Percentiles rank a stretch among this genome's conserved stretches.
phyloP scores from a whole-genome alignment of 163 green algal genomes.

The Chlorella variabilis region DNA sequence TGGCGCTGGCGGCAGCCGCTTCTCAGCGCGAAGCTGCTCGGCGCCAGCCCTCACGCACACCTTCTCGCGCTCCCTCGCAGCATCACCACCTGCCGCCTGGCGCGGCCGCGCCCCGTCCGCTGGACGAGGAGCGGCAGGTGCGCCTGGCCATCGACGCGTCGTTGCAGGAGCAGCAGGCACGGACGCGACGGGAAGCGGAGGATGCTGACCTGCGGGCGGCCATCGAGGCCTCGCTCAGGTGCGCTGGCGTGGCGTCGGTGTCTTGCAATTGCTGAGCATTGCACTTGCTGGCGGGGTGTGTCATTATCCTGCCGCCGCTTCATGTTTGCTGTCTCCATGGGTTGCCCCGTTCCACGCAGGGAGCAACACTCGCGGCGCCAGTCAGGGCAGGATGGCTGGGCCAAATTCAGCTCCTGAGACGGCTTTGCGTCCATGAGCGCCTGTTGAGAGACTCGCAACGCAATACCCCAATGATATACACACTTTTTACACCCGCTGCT shows the following conservation, averaged over 20 bases:
- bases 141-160: slow-evolving; percentile 19
- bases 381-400: too few species aligned
- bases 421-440: too few species aligned
- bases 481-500: too few species aligned
- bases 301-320: too few species aligned
- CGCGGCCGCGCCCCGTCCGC: neutral
- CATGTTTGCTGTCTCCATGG: too few species aligned
- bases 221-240: slow-evolving; percentile 16
- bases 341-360: too few species aligned
- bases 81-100: neutral
- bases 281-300: too few species aligned
- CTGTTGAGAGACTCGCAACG: too few species aligned
- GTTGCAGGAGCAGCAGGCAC: slow-evolving; percentile 18
- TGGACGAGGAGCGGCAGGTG: slow-evolving; percentile 25
- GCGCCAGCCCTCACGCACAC: neutral
- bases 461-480: too few species aligned
- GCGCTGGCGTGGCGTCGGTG: neutral
- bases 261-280: neutral
- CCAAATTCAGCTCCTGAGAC: too few species aligned
- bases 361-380: too few species aligned
- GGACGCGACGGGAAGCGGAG: neutral
- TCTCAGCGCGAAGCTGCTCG: neutral
- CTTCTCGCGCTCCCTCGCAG: too few species aligned
- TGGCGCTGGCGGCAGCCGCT: neutral
- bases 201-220: slow-evolving; percentile 22